These are phyloP conservation scores for Piloderma croceum DNA, from an alignment of 768 basidiomycete genomes.

Conservation along the genomic window DNA sequence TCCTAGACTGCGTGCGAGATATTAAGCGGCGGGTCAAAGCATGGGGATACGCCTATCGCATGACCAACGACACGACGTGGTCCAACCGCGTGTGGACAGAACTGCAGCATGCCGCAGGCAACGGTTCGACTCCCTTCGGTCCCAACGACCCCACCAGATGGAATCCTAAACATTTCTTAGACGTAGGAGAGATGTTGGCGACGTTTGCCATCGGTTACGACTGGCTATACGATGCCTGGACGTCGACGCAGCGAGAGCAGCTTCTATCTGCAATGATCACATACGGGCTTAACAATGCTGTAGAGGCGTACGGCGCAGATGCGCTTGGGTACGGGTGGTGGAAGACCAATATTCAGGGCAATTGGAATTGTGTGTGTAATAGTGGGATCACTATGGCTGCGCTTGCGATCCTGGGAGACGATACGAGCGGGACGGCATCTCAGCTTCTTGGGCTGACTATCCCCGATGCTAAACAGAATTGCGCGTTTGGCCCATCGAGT, in stretches of 20 bases:
- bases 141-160: slow-evolving; percentile 37
- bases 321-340: slow-evolving; percentile 38
- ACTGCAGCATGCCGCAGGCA: slow-evolving; percentile 46
- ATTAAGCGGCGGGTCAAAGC: slow-evolving; percentile 57
- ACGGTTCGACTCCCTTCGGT: slow-evolving; percentile 40
- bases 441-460: slow-evolving; percentile 39
- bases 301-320: slow-evolving; percentile 18
- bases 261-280: slow-evolving; percentile 47
- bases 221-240: slow-evolving; percentile 60
- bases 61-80: slow-evolving; percentile 56
- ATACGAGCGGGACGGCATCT: slow-evolving; percentile 41
- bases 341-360: slow-evolving; percentile 43
- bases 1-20: slow-evolving; percentile 52
- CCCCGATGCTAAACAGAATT: slow-evolving; percentile 44
- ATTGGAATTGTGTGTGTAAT: slow-evolving; percentile 66
- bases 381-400: slow-evolving; percentile 52
- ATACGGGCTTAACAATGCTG: slow-evolving; percentile 43
- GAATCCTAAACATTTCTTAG: slow-evolving; percentile 57
- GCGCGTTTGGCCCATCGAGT: slow-evolving; percentile 29
- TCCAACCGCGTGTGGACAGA: slow-evolving; percentile 50
- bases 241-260: slow-evolving; percentile 37
- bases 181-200: slow-evolving; percentile 46
- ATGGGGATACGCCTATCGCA: slow-evolving; percentile 50
- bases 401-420: slow-evolving; percentile 50
- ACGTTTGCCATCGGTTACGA: slow-evolving; percentile 64